These are phyloP conservation scores for Fraxinus baroniana DNA, from an alignment of 305 asterid species.

Conservation along the genomic window DNA sequence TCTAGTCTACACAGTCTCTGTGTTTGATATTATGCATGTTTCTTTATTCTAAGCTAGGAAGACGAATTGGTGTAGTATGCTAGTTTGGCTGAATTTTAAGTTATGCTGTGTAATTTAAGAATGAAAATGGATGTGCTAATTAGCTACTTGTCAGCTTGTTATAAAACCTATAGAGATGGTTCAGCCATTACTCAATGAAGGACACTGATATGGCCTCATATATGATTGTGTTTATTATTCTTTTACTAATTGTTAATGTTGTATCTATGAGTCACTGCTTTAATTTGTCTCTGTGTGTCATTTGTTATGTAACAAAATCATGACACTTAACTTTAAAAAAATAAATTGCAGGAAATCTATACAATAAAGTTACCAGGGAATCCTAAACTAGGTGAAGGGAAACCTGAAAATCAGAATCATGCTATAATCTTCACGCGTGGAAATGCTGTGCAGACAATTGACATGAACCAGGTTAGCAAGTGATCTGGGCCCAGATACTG, in stretches of 20 bases:
- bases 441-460: conserved; percentile 93
- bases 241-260: not conserved
- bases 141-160: not conserved
- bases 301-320: conserved; percentile 2
- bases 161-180: not conserved
- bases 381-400: conserved; percentile 99
- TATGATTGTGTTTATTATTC: not conserved
- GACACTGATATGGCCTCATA: not conserved
- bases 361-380: conserved; percentile 90
- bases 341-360: conserved; percentile 68
- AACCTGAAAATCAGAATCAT: conserved; percentile 98
- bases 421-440: conserved; percentile 94
- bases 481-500: conserved; percentile 16
- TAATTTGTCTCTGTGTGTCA: not conserved
- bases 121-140: conserved; percentile 3
- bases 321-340: conserved; percentile 8
- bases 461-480: conserved; percentile 88
- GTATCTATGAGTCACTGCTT: conserved; percentile 16
- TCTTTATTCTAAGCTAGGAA: not conserved
- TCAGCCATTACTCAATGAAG: not conserved
- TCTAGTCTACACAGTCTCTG: not conserved
- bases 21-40: conserved; percentile 8
- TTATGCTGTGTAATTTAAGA: conserved; percentile 6
- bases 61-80: not conserved
- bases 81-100: conserved; percentile 5